phyloP scores from a whole-genome alignment of 441 rosid species.

The Adansonia gregorii region DNA sequence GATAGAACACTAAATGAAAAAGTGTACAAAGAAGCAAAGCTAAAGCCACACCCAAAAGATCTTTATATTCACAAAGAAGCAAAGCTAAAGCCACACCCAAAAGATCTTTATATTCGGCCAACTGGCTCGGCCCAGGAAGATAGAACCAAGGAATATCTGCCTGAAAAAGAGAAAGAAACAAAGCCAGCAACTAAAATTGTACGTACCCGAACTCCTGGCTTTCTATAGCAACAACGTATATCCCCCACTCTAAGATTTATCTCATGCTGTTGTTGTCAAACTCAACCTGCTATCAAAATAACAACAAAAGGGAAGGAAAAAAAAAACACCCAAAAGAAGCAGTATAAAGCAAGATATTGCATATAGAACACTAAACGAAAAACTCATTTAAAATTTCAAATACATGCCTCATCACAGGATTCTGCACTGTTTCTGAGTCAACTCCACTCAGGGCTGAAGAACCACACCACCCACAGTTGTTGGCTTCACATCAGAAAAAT shows the following conservation, averaged over 20 bases:
- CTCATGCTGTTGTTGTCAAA: conserved; percentile 37
- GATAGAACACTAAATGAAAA: neutral
- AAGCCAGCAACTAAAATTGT: conserved; percentile 45
- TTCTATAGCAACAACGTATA: conserved; percentile 35
- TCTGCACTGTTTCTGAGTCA: conserved; percentile 41
- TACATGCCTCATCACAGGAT: conserved; percentile 51
- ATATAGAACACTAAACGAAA: neutral
- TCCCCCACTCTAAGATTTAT: neutral
- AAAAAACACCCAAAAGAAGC: conserved; percentile 21
- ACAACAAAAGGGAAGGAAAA: neutral
- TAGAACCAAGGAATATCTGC: conserved; percentile 25
- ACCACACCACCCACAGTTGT: conserved; percentile 37
- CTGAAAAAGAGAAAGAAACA: conserved; percentile 38
- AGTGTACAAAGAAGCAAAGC: neutral
- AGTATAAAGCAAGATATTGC: conserved; percentile 35
- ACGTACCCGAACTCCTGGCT: conserved; percentile 67
- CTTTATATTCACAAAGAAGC: neutral
- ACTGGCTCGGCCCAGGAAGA: conserved; percentile 41
- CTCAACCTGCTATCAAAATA: conserved; percentile 42
- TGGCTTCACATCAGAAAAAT: conserved; percentile 42
- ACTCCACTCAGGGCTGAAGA: conserved; percentile 31
- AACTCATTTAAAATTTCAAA: neutral
- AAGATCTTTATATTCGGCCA: neutral
- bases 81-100: neutral
- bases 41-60: neutral